Evolutionary conservation across 208 protist genomes (phyloP).

Genomic region (Leishmania turanica): DNA sequence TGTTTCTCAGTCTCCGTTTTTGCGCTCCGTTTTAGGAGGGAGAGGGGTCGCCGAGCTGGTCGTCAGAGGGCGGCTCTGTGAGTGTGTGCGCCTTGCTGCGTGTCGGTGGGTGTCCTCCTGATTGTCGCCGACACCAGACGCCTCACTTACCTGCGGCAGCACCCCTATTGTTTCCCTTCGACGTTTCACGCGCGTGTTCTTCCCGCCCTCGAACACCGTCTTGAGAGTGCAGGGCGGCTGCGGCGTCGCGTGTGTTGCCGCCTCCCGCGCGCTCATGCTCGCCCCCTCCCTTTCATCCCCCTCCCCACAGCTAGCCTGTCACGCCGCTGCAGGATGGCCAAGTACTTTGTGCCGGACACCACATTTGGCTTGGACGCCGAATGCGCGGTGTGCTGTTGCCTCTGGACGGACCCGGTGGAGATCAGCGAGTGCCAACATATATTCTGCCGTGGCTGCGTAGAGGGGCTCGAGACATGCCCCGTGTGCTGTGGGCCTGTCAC

Average conservation of each 20-base stretch:
- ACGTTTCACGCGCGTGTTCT: neutral
- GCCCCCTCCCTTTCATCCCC: neutral
- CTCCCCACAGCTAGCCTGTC: neutral
- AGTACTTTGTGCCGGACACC: conserved; percentile 49
- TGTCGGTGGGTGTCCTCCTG: neutral
- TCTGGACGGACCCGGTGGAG: conserved; percentile 54
- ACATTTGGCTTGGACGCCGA: conserved; percentile 46
- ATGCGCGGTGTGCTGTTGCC: conserved; percentile 47
- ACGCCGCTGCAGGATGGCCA: conserved; percentile 25
- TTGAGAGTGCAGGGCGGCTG: neutral
- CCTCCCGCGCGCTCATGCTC: neutral
- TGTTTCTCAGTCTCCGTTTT: neutral
- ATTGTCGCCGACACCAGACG: neutral
- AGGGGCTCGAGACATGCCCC: conserved; percentile 42
- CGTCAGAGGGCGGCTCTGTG: neutral
- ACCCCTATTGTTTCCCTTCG: neutral
- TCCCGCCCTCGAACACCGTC: neutral
- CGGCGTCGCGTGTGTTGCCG: neutral
- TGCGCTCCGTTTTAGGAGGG: neutral
- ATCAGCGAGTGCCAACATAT: conserved; percentile 59
- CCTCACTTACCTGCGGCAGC: neutral
- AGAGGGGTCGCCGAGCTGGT: neutral
- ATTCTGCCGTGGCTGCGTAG: conserved; percentile 54
- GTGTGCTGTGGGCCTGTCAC: conserved; percentile 41
- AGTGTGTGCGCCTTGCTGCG: neutral